Evolutionary conservation across 2,329 filamentous ascomycete species (phyloP).

Genomic region (Phialemoniopsis sp.): DNA sequence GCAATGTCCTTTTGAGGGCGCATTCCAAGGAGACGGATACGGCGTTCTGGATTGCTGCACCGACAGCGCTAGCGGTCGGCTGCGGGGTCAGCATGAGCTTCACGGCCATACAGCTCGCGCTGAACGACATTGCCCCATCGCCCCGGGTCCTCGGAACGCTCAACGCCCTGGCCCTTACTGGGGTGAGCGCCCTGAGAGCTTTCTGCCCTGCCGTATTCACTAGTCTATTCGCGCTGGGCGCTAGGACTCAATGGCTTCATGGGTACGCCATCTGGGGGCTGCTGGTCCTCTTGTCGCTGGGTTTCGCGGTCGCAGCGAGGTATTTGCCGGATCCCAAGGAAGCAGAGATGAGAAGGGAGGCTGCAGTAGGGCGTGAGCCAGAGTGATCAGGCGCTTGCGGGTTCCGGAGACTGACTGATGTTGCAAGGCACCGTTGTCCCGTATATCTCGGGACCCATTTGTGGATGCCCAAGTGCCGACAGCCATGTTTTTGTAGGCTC

Average conservation of each 20-base stretch:
- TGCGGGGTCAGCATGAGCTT: slow-evolving; percentile 65
- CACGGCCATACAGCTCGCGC: slow-evolving; percentile 65
- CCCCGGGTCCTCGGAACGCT: slow-evolving; percentile 63
- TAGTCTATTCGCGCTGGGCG: slow-evolving; percentile 64
- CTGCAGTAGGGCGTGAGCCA: too few species aligned
- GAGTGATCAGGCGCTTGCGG: too few species aligned
- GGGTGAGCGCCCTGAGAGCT: slow-evolving; percentile 57
- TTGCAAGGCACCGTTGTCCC: too few species aligned
- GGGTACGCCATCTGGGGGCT: slow-evolving; percentile 67
- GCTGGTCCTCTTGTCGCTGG: slow-evolving; percentile 32
- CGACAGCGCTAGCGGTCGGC: slow-evolving; percentile 45
- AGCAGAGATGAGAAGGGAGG: slow-evolving; percentile 11
- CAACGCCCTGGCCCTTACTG: slow-evolving; percentile 64
- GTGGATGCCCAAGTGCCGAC: too few species aligned
- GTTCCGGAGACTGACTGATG: too few species aligned
- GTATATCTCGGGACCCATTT: too few species aligned
- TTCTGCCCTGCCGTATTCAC: slow-evolving; percentile 63
- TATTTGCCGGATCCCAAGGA: slow-evolving; percentile 30
- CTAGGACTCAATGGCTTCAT: slow-evolving; percentile 53
- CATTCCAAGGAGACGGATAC: slow-evolving; percentile 27
- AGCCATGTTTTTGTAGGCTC: too few species aligned
- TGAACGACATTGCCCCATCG: slow-evolving; percentile 71
- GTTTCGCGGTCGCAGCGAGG: slow-evolving; percentile 22
- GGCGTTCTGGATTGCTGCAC: slow-evolving; percentile 53
- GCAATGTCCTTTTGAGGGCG: slow-evolving; percentile 51